phyloP scores from a whole-genome alignment of 139 green algal species.

The Chlamydomonas sphaeroides region DNA sequence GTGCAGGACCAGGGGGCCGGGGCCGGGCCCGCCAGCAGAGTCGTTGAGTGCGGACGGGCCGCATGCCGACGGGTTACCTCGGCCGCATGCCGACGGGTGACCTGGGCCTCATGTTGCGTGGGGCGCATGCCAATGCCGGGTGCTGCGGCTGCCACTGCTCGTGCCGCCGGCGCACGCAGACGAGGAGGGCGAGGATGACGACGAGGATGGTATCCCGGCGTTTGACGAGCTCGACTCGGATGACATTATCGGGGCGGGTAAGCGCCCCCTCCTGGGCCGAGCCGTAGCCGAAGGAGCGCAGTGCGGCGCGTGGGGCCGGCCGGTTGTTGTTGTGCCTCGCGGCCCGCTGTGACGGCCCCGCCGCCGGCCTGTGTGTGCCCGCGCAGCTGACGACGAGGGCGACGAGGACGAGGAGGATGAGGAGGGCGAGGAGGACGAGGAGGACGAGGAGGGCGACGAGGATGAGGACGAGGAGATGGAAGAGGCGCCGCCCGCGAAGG shows the following conservation, averaged over 20 bases:
- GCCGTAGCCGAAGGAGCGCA: no score
- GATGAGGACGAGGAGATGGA: constrained; percentile 25
- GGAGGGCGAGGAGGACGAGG: constrained; percentile 11
- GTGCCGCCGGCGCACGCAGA: no score
- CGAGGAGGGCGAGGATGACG: constrained; percentile 1
- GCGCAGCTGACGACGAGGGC: background rate
- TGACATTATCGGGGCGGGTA: background rate
- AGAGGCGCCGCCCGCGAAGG: background rate
- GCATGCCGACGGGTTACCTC: no score
- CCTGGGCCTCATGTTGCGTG: no score
- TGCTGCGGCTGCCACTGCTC: no score
- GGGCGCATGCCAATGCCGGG: no score
- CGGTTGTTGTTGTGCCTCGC: background rate
- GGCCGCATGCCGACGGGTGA: no score
- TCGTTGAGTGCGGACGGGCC: no score
- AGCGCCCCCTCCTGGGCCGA: background rate
- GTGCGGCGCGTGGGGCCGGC: background rate
- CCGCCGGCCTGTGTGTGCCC: no score
- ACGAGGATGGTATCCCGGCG: background rate
- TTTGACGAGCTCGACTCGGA: background rate
- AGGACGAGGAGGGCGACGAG: constrained; percentile 18
- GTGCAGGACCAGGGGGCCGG: no score
- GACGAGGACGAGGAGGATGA: constrained; percentile 20
- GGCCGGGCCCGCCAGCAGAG: no score
- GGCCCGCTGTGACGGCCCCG: no score